A percentile compares a stretch with the other conserved stretches of the same genome.
These are phyloP conservation scores for Musa beccarii DNA, from an alignment of 176 grass and related monocot genomes.

Conservation along the genomic window DNA sequence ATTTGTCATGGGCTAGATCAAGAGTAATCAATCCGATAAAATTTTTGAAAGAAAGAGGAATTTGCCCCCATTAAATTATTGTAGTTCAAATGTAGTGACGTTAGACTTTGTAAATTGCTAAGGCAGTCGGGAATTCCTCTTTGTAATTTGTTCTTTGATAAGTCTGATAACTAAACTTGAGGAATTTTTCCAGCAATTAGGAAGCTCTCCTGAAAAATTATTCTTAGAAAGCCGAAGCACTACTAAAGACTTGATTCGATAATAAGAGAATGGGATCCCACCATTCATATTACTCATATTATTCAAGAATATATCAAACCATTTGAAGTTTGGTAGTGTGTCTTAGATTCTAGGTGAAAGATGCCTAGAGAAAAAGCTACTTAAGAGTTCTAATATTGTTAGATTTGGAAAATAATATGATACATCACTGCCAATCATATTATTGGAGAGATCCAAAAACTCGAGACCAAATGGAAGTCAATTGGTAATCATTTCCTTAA, in stretches of 20 bases:
- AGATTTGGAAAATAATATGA: background rate
- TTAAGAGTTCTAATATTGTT: too few species aligned
- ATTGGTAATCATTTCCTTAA: too few species aligned
- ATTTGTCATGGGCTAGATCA: too few species aligned
- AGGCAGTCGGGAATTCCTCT: background rate
- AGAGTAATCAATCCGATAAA: too few species aligned
- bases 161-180: background rate
- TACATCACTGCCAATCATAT: too few species aligned
- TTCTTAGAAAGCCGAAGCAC: background rate
- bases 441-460: too few species aligned
- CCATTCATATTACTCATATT: too few species aligned
- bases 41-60: too few species aligned
- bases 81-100: too few species aligned
- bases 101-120: background rate
- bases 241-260: background rate
- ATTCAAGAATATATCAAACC: background rate
- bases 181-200: background rate
- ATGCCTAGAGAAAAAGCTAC: background rate
- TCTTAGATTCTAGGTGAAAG: background rate
- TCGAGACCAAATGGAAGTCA: too few species aligned
- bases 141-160: background rate
- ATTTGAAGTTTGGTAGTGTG: background rate
- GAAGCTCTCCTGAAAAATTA: background rate
- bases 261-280: background rate
- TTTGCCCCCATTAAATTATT: too few species aligned